phyloP scores from a whole-genome alignment of 2,329 filamentous ascomycete genomes.

The Rosellinia necatrix region DNA sequence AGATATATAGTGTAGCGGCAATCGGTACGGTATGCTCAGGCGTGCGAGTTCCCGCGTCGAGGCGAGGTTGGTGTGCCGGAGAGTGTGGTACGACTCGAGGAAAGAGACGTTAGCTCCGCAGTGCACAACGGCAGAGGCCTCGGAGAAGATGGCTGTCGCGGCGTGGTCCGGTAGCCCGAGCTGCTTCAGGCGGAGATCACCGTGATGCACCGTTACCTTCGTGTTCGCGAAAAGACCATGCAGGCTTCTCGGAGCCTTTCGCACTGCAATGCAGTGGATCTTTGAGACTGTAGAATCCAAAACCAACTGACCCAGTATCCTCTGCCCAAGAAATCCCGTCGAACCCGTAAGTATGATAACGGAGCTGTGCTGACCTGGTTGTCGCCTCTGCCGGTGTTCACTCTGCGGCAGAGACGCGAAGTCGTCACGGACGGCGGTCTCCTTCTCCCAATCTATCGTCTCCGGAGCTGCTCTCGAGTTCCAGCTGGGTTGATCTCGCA shows the following conservation, averaged over 20 bases:
- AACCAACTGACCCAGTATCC: not conserved
- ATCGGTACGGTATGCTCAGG: not conserved
- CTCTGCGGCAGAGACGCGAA: not conserved
- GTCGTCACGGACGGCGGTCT: not conserved
- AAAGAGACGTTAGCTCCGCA: slow-evolving; percentile 12
- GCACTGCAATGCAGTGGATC: slow-evolving; percentile 9
- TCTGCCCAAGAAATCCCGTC: slow-evolving; percentile 2
- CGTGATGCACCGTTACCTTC: slow-evolving; percentile 4
- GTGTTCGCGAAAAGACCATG: not conserved
- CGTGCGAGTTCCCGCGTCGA: slow-evolving; percentile 3
- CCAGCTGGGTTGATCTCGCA: not conserved
- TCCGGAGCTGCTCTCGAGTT: not conserved
- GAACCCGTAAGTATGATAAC: slow-evolving; percentile 6
- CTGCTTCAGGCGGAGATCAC: not conserved
- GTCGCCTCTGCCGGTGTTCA: not conserved
- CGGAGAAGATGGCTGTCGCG: not conserved
- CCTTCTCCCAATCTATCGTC: not conserved
- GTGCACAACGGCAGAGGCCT: slow-evolving; percentile 2
- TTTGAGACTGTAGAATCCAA: not conserved
- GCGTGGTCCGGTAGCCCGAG: not conserved
- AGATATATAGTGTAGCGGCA: slow-evolving; percentile 8
- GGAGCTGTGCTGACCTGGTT: not conserved
- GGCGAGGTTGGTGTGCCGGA: not conserved
- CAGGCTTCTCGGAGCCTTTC: not conserved
- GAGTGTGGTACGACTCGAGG: slow-evolving; percentile 1